A percentile compares a stretch with the other conserved stretches of the same genome.
These are phyloP conservation scores for Serendipita vermifera DNA, from an alignment of 768 basidiomycete genomes.

Conservation along the genomic window DNA sequence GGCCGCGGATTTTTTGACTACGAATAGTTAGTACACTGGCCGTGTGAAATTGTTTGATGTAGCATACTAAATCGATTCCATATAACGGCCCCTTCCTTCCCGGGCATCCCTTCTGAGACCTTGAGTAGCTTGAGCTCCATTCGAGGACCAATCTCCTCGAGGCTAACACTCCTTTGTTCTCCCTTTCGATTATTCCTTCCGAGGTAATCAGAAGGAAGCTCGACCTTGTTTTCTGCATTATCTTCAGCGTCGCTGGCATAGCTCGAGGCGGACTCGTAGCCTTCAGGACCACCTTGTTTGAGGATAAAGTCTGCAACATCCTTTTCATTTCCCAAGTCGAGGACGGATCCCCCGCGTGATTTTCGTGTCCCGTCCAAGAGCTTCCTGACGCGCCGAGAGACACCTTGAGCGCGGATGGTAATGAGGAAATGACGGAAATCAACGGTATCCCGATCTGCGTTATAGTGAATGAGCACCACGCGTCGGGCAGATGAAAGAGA, in stretches of 20 bases:
- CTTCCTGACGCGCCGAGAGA: conserved; percentile 80
- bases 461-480: conserved; percentile 87
- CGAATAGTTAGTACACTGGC: neutral
- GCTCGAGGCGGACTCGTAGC: conserved; percentile 73
- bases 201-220: conserved; percentile 85
- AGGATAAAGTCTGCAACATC: conserved; percentile 95
- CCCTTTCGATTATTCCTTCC: conserved; percentile 90
- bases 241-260: conserved; percentile 72
- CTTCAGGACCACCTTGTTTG: conserved; percentile 53
- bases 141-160: conserved; percentile 91
- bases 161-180: conserved; percentile 73
- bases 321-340: conserved; percentile 79
- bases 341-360: conserved; percentile 29
- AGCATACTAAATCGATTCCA: conserved; percentile 86
- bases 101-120: conserved; percentile 86
- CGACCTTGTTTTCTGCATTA: conserved; percentile 66
- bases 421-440: conserved; percentile 93
- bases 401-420: conserved; percentile 86
- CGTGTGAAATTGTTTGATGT: neutral
- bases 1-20: conserved; percentile 83
- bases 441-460: conserved; percentile 68
- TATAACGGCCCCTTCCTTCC: conserved; percentile 84
- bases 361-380: conserved; percentile 54
- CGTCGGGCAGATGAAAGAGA: conserved; percentile 82
- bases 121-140: conserved; percentile 90